phyloP scores from a whole-genome alignment of 2,329 filamentous ascomycete species.

The Verticillium isaacii region DNA sequence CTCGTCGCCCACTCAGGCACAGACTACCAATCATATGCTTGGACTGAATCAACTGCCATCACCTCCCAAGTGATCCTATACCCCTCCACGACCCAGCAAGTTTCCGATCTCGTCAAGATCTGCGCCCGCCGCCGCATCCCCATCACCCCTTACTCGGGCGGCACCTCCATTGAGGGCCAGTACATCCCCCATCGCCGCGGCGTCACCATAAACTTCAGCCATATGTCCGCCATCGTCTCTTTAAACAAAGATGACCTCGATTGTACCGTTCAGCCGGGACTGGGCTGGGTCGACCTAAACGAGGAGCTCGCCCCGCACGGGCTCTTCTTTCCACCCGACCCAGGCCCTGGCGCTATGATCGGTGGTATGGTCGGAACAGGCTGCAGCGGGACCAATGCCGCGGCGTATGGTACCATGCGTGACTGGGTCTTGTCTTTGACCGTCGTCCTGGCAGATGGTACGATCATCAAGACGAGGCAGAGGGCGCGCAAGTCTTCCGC shows the following conservation, averaged over 20 bases:
- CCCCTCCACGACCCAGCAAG: conserved; percentile 68
- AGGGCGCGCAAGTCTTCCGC: conserved; percentile 73
- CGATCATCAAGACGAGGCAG: conserved; percentile 73
- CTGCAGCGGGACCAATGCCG: conserved; percentile 71
- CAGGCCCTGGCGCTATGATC: conserved; percentile 78
- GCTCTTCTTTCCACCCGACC: conserved; percentile 81
- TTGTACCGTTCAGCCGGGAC: conserved; percentile 65
- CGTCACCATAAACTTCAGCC: conserved; percentile 70
- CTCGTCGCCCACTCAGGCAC: not conserved
- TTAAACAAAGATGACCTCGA: conserved; percentile 66
- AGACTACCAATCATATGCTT: conserved; percentile 1
- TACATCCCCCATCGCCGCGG: conserved; percentile 69
- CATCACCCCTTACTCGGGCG: conserved; percentile 71
- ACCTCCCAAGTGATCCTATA: conserved; percentile 46
- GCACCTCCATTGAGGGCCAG: conserved; percentile 74
- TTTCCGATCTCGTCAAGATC: conserved; percentile 70
- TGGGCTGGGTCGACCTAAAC: conserved; percentile 77
- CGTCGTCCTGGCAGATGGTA: conserved; percentile 78
- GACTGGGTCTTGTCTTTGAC: conserved; percentile 83
- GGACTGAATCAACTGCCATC: not conserved
- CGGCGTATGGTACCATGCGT: conserved; percentile 82
- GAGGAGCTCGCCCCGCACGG: conserved; percentile 62
- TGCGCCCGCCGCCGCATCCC: conserved; percentile 68
- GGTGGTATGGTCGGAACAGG: conserved; percentile 73
- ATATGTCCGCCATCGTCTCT: conserved; percentile 67